phyloP scores from a whole-genome alignment of 1,139 yeast genomes.

The Sugiyamaella xylanicola region DNA sequence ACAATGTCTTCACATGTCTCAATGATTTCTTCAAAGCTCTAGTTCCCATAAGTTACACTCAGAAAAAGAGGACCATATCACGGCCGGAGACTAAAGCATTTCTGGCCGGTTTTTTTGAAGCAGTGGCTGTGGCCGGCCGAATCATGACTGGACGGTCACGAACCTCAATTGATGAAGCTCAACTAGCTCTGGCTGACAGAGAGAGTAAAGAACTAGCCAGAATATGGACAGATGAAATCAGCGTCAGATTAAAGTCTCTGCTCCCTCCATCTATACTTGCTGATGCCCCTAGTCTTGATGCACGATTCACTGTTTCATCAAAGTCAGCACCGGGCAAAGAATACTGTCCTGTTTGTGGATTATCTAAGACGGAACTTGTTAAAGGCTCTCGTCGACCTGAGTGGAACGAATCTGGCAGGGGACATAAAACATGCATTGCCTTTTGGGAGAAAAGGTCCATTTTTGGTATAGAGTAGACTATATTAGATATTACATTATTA shows the following conservation, averaged over 20 bases:
- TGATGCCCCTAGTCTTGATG: constrained; percentile 24
- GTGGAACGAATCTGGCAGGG: constrained; percentile 24
- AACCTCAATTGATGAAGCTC: constrained; percentile 21
- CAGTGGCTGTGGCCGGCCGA: constrained; percentile 30
- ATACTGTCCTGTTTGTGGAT: constrained; percentile 32
- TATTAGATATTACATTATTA: constrained; percentile 4
- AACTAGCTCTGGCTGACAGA: constrained; percentile 26
- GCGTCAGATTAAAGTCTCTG: constrained; percentile 26
- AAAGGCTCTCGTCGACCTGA: constrained; percentile 27
- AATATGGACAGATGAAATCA: constrained; percentile 29
- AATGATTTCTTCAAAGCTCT: constrained; percentile 30
- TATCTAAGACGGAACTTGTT: constrained; percentile 30
- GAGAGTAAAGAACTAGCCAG: constrained; percentile 30
- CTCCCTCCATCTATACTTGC: constrained; percentile 19
- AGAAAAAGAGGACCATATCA: constrained; percentile 34
- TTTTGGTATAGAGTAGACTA: constrained; percentile 18
- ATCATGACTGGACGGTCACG: constrained; percentile 36
- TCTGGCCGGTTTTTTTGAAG: constrained; percentile 31
- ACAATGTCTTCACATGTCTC: constrained; percentile 27
- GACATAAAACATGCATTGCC: constrained; percentile 29
- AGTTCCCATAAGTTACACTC: constrained; percentile 31
- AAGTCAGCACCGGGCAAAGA: constrained; percentile 13
- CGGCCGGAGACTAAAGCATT: constrained; percentile 31
- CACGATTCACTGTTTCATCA: constrained; percentile 18
- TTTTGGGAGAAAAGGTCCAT: constrained; percentile 29